Percentiles rank a stretch among this genome's conserved stretches.
phyloP scores from a whole-genome alignment of 1,139 yeast species.

The Arxiozyma slooffiae region DNA sequence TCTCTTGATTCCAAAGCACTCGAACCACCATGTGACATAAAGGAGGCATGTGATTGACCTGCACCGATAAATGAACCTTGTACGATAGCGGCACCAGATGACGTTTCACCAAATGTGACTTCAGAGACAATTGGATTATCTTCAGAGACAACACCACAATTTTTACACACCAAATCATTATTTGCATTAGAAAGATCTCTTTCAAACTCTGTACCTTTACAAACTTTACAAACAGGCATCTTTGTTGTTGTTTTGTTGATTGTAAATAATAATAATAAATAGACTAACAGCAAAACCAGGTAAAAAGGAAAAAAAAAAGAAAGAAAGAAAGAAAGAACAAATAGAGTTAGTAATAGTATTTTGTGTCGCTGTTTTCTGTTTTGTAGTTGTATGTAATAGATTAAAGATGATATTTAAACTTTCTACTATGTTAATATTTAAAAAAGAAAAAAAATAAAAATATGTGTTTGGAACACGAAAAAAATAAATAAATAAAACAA shows the following conservation, averaged over 20 bases:
- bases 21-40: conserved; percentile 43
- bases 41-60: conserved; percentile 72
- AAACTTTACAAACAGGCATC: conserved; percentile 32
- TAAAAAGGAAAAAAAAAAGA: too few relatives aligned
- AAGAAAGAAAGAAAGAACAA: neutral
- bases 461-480: neutral
- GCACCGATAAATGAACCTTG: conserved; percentile 90
- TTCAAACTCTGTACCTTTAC: conserved; percentile 41
- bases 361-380: neutral
- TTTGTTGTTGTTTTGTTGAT: too few relatives aligned
- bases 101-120: conserved; percentile 84
- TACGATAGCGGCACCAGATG: conserved; percentile 90
- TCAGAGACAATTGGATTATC: conserved; percentile 94
- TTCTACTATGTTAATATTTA: too few relatives aligned
- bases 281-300: neutral
- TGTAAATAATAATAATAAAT: neutral
- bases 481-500: too few relatives aligned
- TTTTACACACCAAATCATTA: conserved; percentile 66
- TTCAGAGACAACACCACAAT: conserved; percentile 80
- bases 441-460: too few relatives aligned
- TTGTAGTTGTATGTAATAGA: neutral
- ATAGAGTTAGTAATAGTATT: too few relatives aligned
- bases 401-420: neutral
- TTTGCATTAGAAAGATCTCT: conserved; percentile 51
- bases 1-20: conserved; percentile 78